Evolutionary conservation across 352 stramenopile genomes (phyloP), one percentile per base, ranked within the genome.

Genomic region (Plasmopara viticola): DNA sequence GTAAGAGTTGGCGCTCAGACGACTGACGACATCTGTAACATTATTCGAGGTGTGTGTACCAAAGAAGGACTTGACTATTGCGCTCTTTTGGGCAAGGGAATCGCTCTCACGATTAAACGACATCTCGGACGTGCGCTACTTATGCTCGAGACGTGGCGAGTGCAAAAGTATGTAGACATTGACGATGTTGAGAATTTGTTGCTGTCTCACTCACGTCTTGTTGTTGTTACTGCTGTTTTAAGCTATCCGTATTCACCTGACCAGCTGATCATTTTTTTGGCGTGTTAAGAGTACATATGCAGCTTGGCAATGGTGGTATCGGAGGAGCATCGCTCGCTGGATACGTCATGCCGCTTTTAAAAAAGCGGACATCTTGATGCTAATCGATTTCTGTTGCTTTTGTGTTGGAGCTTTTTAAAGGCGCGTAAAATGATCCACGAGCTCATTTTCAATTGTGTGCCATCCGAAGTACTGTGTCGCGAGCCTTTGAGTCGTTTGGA

Each of bases 231-330:
- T 57, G 25, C 37, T 44, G 13, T 2, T 56, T 29, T 38, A 25
- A 93, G 79, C 48, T 95, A 96, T 45, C 87, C 86, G n/a, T 96
- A 96, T 64, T 70, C 67, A 3, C 48, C 70, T 0, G 72, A 95
- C 6, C 82, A 96, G 55, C 64, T 81, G 52, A 84, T 97, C 34
- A 74, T 90, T 53, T 52, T 93, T 47, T 84, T 87, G 5, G 97
- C 98, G 58, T 99, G 97, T 96, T 95, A 99, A 74, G 71, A 96
- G 9, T 99, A 98, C 74, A 98, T 99, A 71, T 71, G 64, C 38
- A 85, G 85, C 56, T 68, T 99, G 14, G 93, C 96, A 15, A 85
- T 73, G 48, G 90, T 98, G 30, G 96, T 99, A 46, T 78, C 94
- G 8, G 73, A 88, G 33, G 95, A 99, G 41, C 97, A 99, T 97